Percentiles rank a stretch among this genome's conserved stretches.
Conservation (phyloP, 305 asterid species). For the Fraxinus nigra region DNA sequence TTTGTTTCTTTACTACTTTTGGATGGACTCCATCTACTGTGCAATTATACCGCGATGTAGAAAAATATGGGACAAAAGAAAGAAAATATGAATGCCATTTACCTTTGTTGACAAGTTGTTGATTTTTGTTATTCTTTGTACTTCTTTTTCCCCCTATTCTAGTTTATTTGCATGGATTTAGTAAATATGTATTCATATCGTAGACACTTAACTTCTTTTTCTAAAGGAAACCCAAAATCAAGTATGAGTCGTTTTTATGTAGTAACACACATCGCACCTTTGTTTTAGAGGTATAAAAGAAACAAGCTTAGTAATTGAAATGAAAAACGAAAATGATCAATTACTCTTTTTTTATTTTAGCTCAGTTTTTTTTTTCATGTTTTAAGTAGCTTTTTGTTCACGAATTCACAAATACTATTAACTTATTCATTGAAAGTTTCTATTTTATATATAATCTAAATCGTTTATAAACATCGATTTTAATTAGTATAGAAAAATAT, state of each 20-base stretch:
- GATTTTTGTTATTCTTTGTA: no score
- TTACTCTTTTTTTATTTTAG: no score
- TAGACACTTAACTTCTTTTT: no score
- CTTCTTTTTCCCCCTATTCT: not conserved
- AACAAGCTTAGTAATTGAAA: not conserved
- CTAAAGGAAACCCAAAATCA: not conserved
- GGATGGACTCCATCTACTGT: not conserved
- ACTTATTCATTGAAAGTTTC: not conserved
- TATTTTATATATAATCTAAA: no score
- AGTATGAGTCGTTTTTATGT: not conserved
- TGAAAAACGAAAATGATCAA: not conserved
- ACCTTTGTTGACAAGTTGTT: not conserved
- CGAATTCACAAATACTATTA: no score
- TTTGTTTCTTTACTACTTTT: not conserved
- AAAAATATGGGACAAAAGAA: not conserved
- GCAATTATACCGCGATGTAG: not conserved
- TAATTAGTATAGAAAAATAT: no score
- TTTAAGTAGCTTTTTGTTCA: no score
- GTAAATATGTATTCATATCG: not conserved
- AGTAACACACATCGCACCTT: not conserved
- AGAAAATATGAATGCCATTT: not conserved
- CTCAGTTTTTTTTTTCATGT: no score
- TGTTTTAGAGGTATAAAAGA: not conserved
- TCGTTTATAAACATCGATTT: no score
- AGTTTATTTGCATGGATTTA: not conserved